Evolutionary conservation across 2,329 filamentous ascomycete species (phyloP), one percentile per base, ranked within the genome.

Genomic region (Colletotrichum endophyticum): DNA sequence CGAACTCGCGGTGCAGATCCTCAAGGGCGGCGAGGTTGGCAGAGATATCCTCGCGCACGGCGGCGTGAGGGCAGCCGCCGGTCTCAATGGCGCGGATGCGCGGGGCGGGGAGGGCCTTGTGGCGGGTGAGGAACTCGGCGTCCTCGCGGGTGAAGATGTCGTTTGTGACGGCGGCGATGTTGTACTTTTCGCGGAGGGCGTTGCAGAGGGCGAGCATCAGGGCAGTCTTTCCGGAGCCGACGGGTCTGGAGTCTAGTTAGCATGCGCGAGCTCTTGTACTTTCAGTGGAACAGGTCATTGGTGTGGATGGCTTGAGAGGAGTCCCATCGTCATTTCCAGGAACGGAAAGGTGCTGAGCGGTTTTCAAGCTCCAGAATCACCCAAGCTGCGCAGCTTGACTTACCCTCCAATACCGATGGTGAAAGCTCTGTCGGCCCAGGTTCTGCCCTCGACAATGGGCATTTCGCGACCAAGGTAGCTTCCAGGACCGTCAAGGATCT

Each of bases 61-160:
- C 97, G 77, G 97, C 97, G 88, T 99, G 97, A 0, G 97, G 97
- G 84, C 97, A 99, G 15, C 97, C 97, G 80, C 97, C 97, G 3
- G 97, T 99, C 87, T 99, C 97, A 85, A 99, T 99, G 83, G 97
- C 97, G 77, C 94, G 92, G 88, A 99, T 99, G 76, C 96, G 95
- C 32, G 91, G 85, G 7, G 96, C 91, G 0, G 96, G 94, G 0
- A 99, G 93, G 8, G 97, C 97, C 79, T 92, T 90, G 90, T 98
- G 91, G 73, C 93, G 93, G 75, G 95, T 98, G 30, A 99, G 93
- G 88, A 99, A 99, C 86, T 99, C 97, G 88, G 96, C 96, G 89
- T 99, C 97, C 87, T 99, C 97, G 79, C 94, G 94, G 27, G 96
- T 99, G 90, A 99, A 99, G 89, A 99, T 99, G 89, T 99, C 96